Conservation (phyloP, 495 filamentous ascomycete genomes). For the Xylaria castorea region DNA sequence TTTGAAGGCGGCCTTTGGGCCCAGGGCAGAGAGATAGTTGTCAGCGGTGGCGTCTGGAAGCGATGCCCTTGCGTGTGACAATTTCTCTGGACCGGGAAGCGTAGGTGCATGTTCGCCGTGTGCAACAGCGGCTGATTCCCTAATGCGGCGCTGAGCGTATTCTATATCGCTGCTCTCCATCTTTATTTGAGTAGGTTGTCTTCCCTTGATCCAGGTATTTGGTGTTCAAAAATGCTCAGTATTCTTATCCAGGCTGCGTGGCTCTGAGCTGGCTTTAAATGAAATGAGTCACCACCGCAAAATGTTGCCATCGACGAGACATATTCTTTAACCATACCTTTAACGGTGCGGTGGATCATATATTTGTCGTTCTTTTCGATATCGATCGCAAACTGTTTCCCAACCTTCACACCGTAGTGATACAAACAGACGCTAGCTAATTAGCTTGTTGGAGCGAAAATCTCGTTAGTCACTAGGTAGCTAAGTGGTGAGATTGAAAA, state of each 20-base stretch:
- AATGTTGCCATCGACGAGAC: background rate
- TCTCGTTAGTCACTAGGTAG: background rate
- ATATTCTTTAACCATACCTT: background rate
- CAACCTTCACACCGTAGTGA: background rate
- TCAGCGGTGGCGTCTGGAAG: conserved; percentile 34
- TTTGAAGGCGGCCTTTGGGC: conserved; percentile 37
- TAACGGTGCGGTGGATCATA: conserved; percentile 7
- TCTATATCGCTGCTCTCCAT: conserved; percentile 22
- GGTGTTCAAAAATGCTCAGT: background rate
- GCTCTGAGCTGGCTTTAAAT: background rate
- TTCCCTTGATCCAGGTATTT: background rate
- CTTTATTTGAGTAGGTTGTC: background rate
- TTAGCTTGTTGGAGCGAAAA: background rate
- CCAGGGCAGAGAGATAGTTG: conserved; percentile 31
- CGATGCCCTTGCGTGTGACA: conserved; percentile 36
- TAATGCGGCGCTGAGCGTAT: conserved; percentile 26
- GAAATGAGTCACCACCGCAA: conserved; percentile 6
- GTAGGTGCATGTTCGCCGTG: conserved; percentile 23
- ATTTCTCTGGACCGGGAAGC: conserved; percentile 31
- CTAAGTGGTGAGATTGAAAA: background rate
- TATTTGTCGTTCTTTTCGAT: conserved; percentile 12
- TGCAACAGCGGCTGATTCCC: conserved; percentile 21
- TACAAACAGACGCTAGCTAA: conserved; percentile 2
- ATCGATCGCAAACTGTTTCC: conserved; percentile 31
- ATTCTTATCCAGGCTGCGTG: background rate